Evolutionary conservation across 345 rosid genomes (phyloP), one percentile per base, ranked within the genome.

Genomic region (Populus simonii): DNA sequence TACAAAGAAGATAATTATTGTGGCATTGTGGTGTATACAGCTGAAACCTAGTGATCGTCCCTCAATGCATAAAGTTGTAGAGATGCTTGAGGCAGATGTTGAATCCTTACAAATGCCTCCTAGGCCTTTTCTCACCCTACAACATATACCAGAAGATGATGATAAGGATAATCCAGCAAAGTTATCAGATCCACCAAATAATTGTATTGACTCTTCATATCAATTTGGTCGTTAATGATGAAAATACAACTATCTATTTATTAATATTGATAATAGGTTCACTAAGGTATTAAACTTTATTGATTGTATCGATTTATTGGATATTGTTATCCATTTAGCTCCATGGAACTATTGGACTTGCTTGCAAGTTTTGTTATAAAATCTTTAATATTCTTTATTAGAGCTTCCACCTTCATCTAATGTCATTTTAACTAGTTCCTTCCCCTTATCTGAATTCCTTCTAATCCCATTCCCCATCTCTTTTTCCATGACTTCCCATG

Each of bases 331-430:
- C 35, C 35, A 33, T 33, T 33, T 33, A 33, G 35, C 35, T 33
- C 0, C 35, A 33, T 33, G 35, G 13, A 18, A 31, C 29, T 13
- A 39, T 29, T 29, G 66, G 69, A 39, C 12, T 18, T 61, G 49
- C 47, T 71, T 3, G 84, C 79, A 36, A 49, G 20, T 20, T 73
- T 71, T 3, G 85, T 80, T 10, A 81, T 82, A 65, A 90, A 83
- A 39, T 53, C 43, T 31, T 88, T 79, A 62, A 88, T 88, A 76
- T 85, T 85, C 57, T 33, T 51, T 68, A 51, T 90, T 87, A 3
- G 93, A 81, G 67, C 86, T 80, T 27, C 93, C 93, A 35, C 89
- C 92, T 77, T 81, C 80, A 66, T 80, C 71, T n/a, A 89, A 80
- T 13, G 92, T 84, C 75, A 80, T 82, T 27, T 69, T 65, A n/a